A percentile compares a stretch with the other conserved stretches of the same genome.
These are phyloP conservation scores for Yamadazyma friedrichii DNA, from an alignment of 1,139 yeast genomes.

Conservation along the genomic window DNA sequence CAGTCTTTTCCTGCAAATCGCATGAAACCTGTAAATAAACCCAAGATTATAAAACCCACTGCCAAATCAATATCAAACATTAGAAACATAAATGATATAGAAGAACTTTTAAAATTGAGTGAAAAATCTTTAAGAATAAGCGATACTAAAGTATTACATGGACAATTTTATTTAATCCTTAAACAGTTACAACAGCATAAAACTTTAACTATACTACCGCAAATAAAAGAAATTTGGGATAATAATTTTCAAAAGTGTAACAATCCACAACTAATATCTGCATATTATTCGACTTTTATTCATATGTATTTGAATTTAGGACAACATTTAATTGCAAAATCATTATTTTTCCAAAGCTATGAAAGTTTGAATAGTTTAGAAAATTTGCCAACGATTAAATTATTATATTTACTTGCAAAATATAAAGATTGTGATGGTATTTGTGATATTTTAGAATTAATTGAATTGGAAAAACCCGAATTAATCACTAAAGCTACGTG, in stretches of 20 bases:
- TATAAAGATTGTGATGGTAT: constrained; percentile 22
- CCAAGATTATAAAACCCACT: no score
- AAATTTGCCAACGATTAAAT: constrained; percentile 17
- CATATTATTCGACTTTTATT: constrained; percentile 25
- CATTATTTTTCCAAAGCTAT: constrained; percentile 16
- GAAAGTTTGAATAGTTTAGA: not conserved
- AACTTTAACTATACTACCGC: not conserved
- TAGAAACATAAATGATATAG: no score
- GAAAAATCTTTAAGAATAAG: no score
- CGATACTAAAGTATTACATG: not conserved
- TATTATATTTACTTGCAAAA: constrained; percentile 15
- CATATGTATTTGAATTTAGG: constrained; percentile 23
- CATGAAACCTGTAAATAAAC: no score
- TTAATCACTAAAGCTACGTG: constrained; percentile 18
- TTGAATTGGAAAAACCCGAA: constrained; percentile 7
- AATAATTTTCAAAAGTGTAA: not conserved
- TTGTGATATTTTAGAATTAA: constrained; percentile 14
- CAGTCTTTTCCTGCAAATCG: no score
- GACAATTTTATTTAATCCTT: not conserved
- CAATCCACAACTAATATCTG: not conserved
- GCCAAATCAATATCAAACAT: no score
- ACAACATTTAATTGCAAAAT: constrained; percentile 25
- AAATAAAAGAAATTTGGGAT: constrained; percentile 7
- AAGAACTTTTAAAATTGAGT: no score
- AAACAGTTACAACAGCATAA: constrained; percentile 1